A percentile compares a stretch with the other conserved stretches of the same genome.
These are phyloP conservation scores for Strobilomyces dryophilus DNA, from an alignment of 768 basidiomycete species.

Conservation along the genomic window DNA sequence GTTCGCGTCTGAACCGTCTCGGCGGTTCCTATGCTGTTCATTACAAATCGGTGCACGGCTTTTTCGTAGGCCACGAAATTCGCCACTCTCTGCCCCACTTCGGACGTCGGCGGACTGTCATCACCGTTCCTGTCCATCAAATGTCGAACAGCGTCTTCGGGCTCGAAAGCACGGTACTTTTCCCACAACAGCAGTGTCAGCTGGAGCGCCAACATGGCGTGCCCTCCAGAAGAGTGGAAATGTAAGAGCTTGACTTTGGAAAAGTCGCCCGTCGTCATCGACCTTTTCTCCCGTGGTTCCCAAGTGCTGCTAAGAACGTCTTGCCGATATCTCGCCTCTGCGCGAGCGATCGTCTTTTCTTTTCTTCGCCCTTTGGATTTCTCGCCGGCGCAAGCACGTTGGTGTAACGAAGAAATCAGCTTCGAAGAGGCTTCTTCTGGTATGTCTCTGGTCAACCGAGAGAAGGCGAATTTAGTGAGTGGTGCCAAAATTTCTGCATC, in stretches of 20 bases:
- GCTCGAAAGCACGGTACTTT: conserved; percentile 37
- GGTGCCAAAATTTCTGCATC: conserved; percentile 40
- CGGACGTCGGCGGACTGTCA: conserved; percentile 21
- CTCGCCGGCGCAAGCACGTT: conserved; percentile 19
- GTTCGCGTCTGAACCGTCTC: conserved; percentile 17
- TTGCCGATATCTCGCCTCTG: conserved; percentile 16
- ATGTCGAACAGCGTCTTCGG: conserved; percentile 40
- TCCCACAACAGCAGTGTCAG: conserved; percentile 37
- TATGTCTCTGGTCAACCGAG: conserved; percentile 28
- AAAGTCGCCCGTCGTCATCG: conserved; percentile 28
- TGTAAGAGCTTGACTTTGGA: conserved; percentile 26
- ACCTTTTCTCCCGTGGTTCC: conserved; percentile 25
- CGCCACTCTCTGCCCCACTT: conserved; percentile 27
- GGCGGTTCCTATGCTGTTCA: conserved; percentile 32
- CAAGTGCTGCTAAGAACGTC: conserved; percentile 20
- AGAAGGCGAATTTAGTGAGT: conserved; percentile 31
- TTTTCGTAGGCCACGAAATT: conserved; percentile 34
- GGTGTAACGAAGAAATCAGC: conserved; percentile 30
- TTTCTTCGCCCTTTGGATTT: conserved; percentile 24
- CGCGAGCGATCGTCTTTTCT: conserved; percentile 23
- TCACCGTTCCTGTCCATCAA: conserved; percentile 34
- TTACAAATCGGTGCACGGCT: conserved; percentile 39
- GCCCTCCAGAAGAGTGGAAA: conserved; percentile 36
- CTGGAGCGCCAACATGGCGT: conserved; percentile 44
- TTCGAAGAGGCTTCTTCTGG: conserved; percentile 24